Evolutionary conservation across 2,329 filamentous ascomycete species (phyloP), one percentile per base, ranked within the genome.

Genomic region (Colletotrichum scovillei): DNA sequence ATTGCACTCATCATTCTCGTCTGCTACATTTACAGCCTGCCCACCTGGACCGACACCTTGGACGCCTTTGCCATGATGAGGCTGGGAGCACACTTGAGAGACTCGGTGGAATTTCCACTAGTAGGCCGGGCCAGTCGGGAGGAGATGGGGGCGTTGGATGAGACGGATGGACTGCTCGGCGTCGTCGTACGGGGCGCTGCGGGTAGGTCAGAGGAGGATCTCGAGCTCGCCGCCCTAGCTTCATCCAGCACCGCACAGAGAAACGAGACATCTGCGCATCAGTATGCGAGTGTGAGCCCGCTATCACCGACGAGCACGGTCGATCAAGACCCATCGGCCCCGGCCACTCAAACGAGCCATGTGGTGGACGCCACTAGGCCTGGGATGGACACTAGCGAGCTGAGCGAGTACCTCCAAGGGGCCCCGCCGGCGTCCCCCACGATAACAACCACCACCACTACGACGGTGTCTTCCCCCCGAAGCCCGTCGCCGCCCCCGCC

Each of bases 31-130:
- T 75, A 71, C 62, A 74, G 66, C 38, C 57, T 71, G n/a, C 66
- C 70, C 5, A 75, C 71, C 4, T 74, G 73, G 73, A 74, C 73
- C 14, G 53, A 69, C 30, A 75, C 71, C 6, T 53, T 75, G 53
- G 66, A 75, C 26, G 67, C 66, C 16, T 70, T 71, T 26, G 71
- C 73, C 52, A 63, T 75, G 71, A 35, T 74, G 63, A 71, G 71
- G 22, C 52, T 74, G 2, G 73, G 73, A 7, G 63, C 66, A 12
- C 70, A 59, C 9, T 24, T 69, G 46, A 59, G 55, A 19, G 42
- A 32, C 22, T 32, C 53, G 8, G 53, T 53, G 24, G 53, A 63
- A 7, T 24, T 74, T 3, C 52, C 67, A 14, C 24, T 24, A 30
- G 14, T 75, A 19, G 53, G 71, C 7, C 70, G 28, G 28, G 26